phyloP scores from a whole-genome alignment of 805 yeast species.

The Candida ipomoeae region DNA sequence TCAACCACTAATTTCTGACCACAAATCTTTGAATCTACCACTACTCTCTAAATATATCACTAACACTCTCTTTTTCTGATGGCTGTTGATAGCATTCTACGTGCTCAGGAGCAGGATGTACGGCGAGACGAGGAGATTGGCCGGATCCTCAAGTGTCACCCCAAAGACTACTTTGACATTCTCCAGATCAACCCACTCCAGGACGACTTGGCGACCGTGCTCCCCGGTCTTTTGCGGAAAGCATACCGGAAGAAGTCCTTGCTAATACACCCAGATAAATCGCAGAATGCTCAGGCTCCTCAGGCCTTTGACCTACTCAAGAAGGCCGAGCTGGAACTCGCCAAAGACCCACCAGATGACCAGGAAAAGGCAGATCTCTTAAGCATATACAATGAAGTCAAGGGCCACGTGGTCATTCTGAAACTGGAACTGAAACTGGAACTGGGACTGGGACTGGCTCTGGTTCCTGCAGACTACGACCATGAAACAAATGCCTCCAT shows the following conservation, averaged over 20 bases:
- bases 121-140: constrained; percentile 50
- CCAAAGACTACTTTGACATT: constrained; percentile 52
- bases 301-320: constrained; percentile 59
- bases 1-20: too few relatives aligned
- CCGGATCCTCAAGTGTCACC: constrained; percentile 46
- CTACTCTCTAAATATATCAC: too few relatives aligned
- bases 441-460: neutral
- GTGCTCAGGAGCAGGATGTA: constrained; percentile 25
- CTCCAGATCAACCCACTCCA: constrained; percentile 39
- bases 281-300: constrained; percentile 52
- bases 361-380: constrained; percentile 17
- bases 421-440: too few relatives aligned
- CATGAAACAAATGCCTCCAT: constrained; percentile 28
- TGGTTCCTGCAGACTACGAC: constrained; percentile 1
- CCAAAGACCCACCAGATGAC: constrained; percentile 15
- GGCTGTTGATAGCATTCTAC: constrained; percentile 12
- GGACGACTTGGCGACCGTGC: constrained; percentile 34
- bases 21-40: too few relatives aligned
- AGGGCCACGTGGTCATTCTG: constrained; percentile 3
- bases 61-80: neutral
- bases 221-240: constrained; percentile 33
- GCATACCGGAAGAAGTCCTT: constrained; percentile 56
- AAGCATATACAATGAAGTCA: constrained; percentile 28
- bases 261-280: constrained; percentile 67
- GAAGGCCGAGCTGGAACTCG: constrained; percentile 43